A percentile compares a stretch with the other conserved stretches of the same genome.
Conservation (phyloP, 345 rosid species). For the Sisymbrium irio region DNA sequence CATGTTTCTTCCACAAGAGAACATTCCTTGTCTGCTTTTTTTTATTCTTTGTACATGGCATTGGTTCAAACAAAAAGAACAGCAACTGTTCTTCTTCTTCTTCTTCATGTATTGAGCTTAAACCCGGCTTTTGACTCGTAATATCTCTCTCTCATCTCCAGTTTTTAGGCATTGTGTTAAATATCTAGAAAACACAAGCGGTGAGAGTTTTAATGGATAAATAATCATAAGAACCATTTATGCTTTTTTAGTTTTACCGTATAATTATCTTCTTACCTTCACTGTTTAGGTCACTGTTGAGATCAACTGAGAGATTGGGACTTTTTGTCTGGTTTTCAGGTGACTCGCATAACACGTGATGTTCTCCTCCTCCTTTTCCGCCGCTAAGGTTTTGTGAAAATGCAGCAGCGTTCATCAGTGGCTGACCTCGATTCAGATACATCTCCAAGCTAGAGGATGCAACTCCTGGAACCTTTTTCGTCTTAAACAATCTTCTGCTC, state of each 20-base stretch:
- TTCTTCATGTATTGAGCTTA: constrained; percentile 1
- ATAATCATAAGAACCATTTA: not conserved
- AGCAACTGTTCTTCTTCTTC: not conserved
- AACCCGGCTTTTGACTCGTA: not conserved
- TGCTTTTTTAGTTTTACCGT: not conserved
- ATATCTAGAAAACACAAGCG: constrained; percentile 8
- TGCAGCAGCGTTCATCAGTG: constrained; percentile 40
- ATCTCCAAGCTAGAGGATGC: constrained; percentile 53
- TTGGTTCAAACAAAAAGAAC: not conserved
- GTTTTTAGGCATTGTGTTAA: constrained; percentile 1
- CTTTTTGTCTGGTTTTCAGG: constrained; percentile 44
- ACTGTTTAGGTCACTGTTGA: constrained; percentile 55
- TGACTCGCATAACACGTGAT: constrained; percentile 31
- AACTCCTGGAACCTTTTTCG: constrained; percentile 52
- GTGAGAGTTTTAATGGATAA: not conserved
- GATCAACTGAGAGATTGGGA: constrained; percentile 52
- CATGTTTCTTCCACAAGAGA: constrained; percentile 15
- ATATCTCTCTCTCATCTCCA: not conserved
- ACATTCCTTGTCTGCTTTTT: constrained; percentile 13
- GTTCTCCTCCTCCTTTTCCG: constrained; percentile 25
- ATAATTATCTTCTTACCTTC: constrained; percentile 40
- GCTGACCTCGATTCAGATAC: constrained; percentile 47
- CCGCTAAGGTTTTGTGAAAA: constrained; percentile 47
- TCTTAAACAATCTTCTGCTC: constrained; percentile 57
- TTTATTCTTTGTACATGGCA: constrained; percentile 10